Conservation (phyloP, 2,329 filamentous ascomycete species). For the Colletotrichum agaves region DNA sequence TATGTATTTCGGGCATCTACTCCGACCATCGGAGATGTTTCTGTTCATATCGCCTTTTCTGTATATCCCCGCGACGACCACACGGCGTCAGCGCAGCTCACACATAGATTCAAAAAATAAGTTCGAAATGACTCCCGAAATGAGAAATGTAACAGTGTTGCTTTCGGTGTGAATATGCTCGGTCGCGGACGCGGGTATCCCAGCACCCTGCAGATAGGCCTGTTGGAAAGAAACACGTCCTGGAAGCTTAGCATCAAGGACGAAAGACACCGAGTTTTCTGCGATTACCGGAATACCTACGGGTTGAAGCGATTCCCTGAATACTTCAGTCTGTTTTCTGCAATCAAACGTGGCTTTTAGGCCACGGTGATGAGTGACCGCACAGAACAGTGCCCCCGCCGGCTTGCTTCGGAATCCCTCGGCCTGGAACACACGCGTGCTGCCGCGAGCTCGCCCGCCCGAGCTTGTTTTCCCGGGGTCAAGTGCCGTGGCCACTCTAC, state of each 20-base stretch:
- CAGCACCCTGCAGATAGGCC: neutral
- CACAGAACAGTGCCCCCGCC: neutral
- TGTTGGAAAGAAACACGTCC: neutral
- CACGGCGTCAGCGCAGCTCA: slow-evolving; percentile 7
- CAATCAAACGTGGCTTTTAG: too few species aligned
- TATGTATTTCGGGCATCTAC: neutral
- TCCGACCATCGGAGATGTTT: slow-evolving; percentile 6
- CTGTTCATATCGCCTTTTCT: neutral
- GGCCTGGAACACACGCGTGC: neutral
- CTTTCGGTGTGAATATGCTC: neutral
- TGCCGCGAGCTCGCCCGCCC: too few species aligned
- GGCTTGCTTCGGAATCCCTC: slow-evolving; percentile 17
- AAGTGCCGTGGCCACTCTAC: slow-evolving; percentile 6
- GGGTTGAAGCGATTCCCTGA: neutral
- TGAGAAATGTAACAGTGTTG: neutral
- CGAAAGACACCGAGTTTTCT: too few species aligned
- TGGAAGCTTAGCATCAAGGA: too few species aligned
- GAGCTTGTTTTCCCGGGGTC: slow-evolving; percentile 24
- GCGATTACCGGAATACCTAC: neutral
- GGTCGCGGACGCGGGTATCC: neutral
- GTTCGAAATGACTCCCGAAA: neutral
- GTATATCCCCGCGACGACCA: slow-evolving; percentile 23
- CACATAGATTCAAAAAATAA: slow-evolving; percentile 13
- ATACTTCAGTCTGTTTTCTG: too few species aligned
- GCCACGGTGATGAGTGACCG: too few species aligned